phyloP scores from a whole-genome alignment of 768 basidiomycete species.

The Russula sp. region DNA sequence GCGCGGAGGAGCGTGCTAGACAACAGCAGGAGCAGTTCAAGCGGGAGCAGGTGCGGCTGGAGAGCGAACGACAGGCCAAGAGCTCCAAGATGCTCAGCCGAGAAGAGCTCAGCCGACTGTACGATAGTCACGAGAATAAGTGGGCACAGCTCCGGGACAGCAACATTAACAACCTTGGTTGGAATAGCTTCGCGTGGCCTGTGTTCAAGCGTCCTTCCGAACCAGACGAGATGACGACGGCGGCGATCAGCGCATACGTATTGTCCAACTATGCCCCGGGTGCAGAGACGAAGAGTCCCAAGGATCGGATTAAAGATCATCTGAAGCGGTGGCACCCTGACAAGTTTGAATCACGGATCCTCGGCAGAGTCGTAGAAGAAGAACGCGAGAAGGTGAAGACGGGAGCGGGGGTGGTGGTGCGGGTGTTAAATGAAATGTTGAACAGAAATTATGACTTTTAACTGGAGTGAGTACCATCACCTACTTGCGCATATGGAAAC shows the following conservation, averaged over 20 bases:
- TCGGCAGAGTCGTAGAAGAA: constrained; percentile 59
- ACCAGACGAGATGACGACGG: constrained; percentile 60
- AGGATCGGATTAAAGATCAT: constrained; percentile 74
- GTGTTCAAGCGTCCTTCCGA: constrained; percentile 53
- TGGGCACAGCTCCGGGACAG: constrained; percentile 48
- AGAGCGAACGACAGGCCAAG: constrained; percentile 45
- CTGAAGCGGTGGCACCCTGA: constrained; percentile 81
- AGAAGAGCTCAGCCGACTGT: constrained; percentile 55
- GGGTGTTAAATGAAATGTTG: constrained; percentile 70
- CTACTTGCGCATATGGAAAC: neutral
- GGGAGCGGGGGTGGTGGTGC: constrained; percentile 69
- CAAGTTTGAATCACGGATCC: constrained; percentile 67
- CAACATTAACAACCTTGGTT: constrained; percentile 47
- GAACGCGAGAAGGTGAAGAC: constrained; percentile 66
- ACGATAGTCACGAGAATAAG: constrained; percentile 59
- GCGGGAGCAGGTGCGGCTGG: constrained; percentile 59
- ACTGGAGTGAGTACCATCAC: constrained; percentile 28
- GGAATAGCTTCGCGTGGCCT: constrained; percentile 76
- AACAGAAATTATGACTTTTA: constrained; percentile 38
- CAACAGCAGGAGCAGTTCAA: constrained; percentile 69
- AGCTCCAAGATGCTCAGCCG: constrained; percentile 47
- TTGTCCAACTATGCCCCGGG: constrained; percentile 54
- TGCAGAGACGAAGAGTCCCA: constrained; percentile 51
- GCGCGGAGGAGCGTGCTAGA: constrained; percentile 59
- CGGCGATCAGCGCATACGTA: constrained; percentile 59